Percentiles rank a stretch among this genome's conserved stretches.
phyloP scores from a whole-genome alignment of 2,329 filamentous ascomycete genomes.

The Sarocladium strictum region DNA sequence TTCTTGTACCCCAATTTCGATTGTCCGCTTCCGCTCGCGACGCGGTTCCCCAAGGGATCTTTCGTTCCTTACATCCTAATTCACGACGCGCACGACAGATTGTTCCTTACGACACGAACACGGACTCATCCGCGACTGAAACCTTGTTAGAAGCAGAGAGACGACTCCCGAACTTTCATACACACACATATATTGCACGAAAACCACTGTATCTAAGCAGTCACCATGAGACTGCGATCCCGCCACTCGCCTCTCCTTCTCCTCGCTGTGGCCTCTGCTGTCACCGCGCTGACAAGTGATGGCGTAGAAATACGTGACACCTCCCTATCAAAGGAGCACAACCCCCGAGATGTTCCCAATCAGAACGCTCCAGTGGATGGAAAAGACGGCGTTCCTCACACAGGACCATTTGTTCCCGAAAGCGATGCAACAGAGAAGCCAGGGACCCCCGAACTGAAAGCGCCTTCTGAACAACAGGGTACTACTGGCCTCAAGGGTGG shows the following conservation, averaged over 20 bases:
- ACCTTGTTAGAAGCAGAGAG: too few relatives aligned
- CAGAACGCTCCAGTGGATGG: constrained; percentile 89
- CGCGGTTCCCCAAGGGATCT: neutral
- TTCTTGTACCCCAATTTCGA: neutral
- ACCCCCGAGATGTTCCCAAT: constrained; percentile 31
- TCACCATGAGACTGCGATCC: constrained; percentile 54
- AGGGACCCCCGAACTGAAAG: neutral
- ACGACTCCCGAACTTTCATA: too few relatives aligned
- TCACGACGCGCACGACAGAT: constrained; percentile 6
- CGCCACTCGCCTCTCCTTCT: constrained; percentile 51
- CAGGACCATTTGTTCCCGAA: constrained; percentile 69
- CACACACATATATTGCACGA: too few relatives aligned
- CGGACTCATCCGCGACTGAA: neutral
- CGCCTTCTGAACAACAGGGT: neutral
- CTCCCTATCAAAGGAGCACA: constrained; percentile 25
- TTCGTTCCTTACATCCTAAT: constrained; percentile 1
- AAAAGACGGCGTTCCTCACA: constrained; percentile 87
- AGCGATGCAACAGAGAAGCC: neutral
- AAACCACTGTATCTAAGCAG: neutral
- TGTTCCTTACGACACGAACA: neutral
- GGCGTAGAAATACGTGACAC: constrained; percentile 14
- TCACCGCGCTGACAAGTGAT: constrained; percentile 33
- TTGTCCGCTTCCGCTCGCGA: neutral
- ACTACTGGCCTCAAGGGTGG: constrained; percentile 86
- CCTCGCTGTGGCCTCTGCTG: constrained; percentile 47